phyloP scores from a whole-genome alignment of 768 basidiomycete species.

The Filobasidium floriforme region DNA sequence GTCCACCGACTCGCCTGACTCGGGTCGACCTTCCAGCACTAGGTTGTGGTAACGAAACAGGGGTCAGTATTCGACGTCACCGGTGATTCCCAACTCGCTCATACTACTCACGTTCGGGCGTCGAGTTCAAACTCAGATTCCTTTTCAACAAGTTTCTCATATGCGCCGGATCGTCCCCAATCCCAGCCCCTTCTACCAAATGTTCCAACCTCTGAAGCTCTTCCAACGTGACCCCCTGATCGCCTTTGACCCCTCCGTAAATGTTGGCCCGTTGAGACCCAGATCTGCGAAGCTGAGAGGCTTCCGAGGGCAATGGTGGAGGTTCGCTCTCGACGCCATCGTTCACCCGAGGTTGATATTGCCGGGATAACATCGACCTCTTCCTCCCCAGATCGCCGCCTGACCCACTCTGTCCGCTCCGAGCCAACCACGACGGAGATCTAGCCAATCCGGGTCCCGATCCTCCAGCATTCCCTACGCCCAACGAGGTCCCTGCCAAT shows the following conservation, averaged over 20 bases:
- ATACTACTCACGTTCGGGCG: slow-evolving; percentile 65
- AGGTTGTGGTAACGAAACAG: slow-evolving; percentile 9
- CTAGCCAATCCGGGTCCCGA: slow-evolving; percentile 7
- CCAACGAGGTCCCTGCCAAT: not conserved
- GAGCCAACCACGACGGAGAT: slow-evolving; percentile 19
- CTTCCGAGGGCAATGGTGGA: slow-evolving; percentile 42
- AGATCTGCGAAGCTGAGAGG: slow-evolving; percentile 15
- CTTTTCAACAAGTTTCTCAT: slow-evolving; percentile 71
- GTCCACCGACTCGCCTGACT: slow-evolving; percentile 47
- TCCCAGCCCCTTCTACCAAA: slow-evolving; percentile 80
- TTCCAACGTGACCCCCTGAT: slow-evolving; percentile 73
- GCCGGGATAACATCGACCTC: slow-evolving; percentile 87
- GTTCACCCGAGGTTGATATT: slow-evolving; percentile 73
- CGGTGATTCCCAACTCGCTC: not conserved
- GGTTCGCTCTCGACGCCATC: slow-evolving; percentile 67
- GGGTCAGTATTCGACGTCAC: not conserved
- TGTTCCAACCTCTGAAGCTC: slow-evolving; percentile 93
- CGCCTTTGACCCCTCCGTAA: slow-evolving; percentile 57
- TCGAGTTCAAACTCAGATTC: slow-evolving; percentile 77
- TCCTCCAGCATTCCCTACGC: not conserved
- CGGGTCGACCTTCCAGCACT: slow-evolving; percentile 19
- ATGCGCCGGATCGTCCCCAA: slow-evolving; percentile 70
- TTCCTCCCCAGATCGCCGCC: slow-evolving; percentile 60
- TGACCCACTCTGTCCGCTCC: slow-evolving; percentile 1
- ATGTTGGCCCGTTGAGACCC: slow-evolving; percentile 57